These are phyloP conservation scores for Artemisia annua DNA, from an alignment of 129 eudicot species.

Conservation along the genomic window DNA sequence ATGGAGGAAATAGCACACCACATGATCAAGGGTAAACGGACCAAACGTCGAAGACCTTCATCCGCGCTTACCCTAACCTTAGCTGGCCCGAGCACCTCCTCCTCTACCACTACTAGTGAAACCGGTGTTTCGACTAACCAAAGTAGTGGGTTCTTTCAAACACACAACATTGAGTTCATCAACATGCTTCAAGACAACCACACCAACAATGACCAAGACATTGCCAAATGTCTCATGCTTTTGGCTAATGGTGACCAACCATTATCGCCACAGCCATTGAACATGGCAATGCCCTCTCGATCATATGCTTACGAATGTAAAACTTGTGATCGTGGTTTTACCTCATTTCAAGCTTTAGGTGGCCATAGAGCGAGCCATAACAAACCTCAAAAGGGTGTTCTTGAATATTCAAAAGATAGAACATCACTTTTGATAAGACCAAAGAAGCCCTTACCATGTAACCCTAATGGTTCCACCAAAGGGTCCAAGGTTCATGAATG, in stretches of 20 bases:
- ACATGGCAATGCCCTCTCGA: neutral
- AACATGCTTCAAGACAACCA: conserved; percentile 31
- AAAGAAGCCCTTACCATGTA: conserved; percentile 14
- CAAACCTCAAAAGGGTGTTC: conserved; percentile 20
- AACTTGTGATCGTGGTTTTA: conserved; percentile 39
- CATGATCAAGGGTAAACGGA: conserved; percentile 57
- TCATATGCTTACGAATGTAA: conserved; percentile 39
- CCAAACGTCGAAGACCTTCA: conserved; percentile 51
- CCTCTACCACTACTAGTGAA: conserved; percentile 20
- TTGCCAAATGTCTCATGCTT: conserved; percentile 46
- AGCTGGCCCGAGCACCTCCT: conserved; percentile 25
- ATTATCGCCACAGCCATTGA: neutral
- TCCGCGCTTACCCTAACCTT: conserved; percentile 42
- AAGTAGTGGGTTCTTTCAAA: too few species aligned
- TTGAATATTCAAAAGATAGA: conserved; percentile 1
- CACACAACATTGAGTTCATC: conserved; percentile 33
- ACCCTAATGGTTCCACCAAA: conserved; percentile 28
- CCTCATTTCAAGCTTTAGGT: conserved; percentile 56
- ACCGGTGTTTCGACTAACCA: conserved; percentile 11
- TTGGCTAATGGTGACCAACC: conserved; percentile 29
- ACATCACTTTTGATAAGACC: conserved; percentile 13
- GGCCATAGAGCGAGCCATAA: conserved; percentile 62
- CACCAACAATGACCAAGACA: conserved; percentile 26
- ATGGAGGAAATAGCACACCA: conserved; percentile 19
- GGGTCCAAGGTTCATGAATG: conserved; percentile 43